Evolutionary conservation across 257 asterid genomes (phyloP), one percentile per base, ranked within the genome.

Genomic region (Solanum sejunctum): DNA sequence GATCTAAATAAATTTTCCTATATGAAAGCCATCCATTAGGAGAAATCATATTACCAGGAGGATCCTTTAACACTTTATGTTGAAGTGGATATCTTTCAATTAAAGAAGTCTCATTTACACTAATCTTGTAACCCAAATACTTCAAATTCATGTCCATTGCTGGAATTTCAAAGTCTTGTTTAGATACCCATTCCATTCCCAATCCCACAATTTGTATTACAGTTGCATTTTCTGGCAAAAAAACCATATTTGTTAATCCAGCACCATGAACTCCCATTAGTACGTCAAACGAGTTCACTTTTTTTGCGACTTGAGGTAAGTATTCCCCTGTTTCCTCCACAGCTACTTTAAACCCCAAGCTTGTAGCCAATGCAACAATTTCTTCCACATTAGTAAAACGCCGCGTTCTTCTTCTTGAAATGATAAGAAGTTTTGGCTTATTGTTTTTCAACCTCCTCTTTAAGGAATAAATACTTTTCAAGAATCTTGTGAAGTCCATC

Each of bases 261-360:
- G 98, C 97, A 39, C 98, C 97, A 18, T 94, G 98, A 8, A 93
- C 92, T 10, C 97, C 97, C 77, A 91, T 36, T 89, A 94, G 28
- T 55, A 91, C 94, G 80, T 93, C 98, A 58, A 91, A 86, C 7
- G 91, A 81, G 81, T 94, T 93, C 78, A 92, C 90, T 0, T 82
- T n/a, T 11, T 73, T 26, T 0, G 98, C 89, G 5, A 84, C 81
- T 1, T 10, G 7, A 7, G 75, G 3, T 49, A 90, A 69, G 39
- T 39, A 39, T 11, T 41, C 79, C 9, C 54, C 84, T 54, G 88
- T 86, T 57, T 88, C 88, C 23, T 73, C 69, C 51, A 89, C 36
- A 5, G 79, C 88, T 3, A 89, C 92, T 2, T 91, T 85, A 47
- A 90, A 91, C 26, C 97, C 97, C 55, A 92, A 2, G 1, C n/a